Conservation (phyloP, 345 rosid species). For the Kernera saxatilis region DNA sequence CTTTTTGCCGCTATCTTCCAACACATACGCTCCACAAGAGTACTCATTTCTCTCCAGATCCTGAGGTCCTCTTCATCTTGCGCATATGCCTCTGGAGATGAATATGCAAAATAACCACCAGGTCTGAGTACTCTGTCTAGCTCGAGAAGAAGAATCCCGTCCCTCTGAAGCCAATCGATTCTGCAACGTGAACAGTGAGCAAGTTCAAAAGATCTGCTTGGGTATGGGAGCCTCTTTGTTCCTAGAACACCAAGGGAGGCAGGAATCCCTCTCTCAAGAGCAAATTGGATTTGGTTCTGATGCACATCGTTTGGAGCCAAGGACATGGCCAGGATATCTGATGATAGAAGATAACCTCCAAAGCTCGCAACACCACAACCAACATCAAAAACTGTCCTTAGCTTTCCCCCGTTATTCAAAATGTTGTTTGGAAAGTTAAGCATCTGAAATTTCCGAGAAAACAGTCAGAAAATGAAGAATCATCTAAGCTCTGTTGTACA, state of each 20-base stretch:
- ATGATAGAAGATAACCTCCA: constrained; percentile 83
- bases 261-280: constrained; percentile 93
- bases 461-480: neutral
- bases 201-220: constrained; percentile 94
- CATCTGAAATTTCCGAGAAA: constrained; percentile 49
- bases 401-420: constrained; percentile 62
- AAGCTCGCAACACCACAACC: constrained; percentile 97
- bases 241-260: constrained; percentile 95
- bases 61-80: constrained; percentile 88
- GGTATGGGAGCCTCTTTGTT: constrained; percentile 89
- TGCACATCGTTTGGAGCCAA: constrained; percentile 96
- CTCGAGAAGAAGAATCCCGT: constrained; percentile 87
- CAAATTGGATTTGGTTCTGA: constrained; percentile 95
- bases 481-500: neutral
- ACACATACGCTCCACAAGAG: constrained; percentile 87
- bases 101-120: constrained; percentile 91
- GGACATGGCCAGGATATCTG: constrained; percentile 71
- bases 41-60: constrained; percentile 89
- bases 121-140: constrained; percentile 87
- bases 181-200: constrained; percentile 95
- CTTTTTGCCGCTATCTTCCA: constrained; percentile 80
- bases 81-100: constrained; percentile 96
- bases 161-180: constrained; percentile 95
- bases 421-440: constrained; percentile 62
- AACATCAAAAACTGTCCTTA: constrained; percentile 84